Evolutionary conservation across 1,284 basidiomycete genomes (phyloP), one percentile per base, ranked within the genome.

Genomic region (Sporisorium graminicola): DNA sequence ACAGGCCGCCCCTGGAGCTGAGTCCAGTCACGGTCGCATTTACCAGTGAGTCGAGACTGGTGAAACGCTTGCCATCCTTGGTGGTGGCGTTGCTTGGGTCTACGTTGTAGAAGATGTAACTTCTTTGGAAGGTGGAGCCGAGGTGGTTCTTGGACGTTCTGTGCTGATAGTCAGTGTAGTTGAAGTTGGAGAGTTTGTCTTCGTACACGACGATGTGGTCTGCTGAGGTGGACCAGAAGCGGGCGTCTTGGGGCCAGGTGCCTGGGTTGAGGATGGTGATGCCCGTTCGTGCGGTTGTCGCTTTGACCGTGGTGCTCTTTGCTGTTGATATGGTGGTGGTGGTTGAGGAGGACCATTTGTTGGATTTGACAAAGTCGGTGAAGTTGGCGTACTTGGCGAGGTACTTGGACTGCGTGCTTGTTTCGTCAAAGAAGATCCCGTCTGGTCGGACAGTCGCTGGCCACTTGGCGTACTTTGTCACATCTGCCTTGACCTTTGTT

Each of bases 61-160:
- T 35, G 29, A 63, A 63, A 1, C 20, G 58, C 24, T 27, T 49
- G 4, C 56, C 60, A 12, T 68, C 66, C 27, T 58, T 51, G 27
- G 66, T 63, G 27, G 37, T 49, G n/a, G 37, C 51, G 13, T 56
- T 49, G 29, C 13, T 51, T 0, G 50, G 44, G 18, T 58, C 33
- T 26, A 63, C 66, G 20, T 63, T 63, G 66, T 68, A 63, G 16
- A 68, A 63, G 26, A 68, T 63, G 56, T 52, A 68, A 31, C 55
- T 58, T 16, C 60, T 50, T 8, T 62, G 35, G 40, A 62, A 68
- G 8, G 43, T 7, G 10, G 35, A 55, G 6, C 43, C 60, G 18
- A 43, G 43, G 26, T 33, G 26, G 22, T 22, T 43, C n/a, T 16
- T 13, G 6, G 49, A 6, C 4, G 50, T 68, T 14, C 33, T 54